These are phyloP conservation scores for Pyronema domesticum DNA, from an alignment of 495 filamentous ascomycete genomes.

Conservation along the genomic window DNA sequence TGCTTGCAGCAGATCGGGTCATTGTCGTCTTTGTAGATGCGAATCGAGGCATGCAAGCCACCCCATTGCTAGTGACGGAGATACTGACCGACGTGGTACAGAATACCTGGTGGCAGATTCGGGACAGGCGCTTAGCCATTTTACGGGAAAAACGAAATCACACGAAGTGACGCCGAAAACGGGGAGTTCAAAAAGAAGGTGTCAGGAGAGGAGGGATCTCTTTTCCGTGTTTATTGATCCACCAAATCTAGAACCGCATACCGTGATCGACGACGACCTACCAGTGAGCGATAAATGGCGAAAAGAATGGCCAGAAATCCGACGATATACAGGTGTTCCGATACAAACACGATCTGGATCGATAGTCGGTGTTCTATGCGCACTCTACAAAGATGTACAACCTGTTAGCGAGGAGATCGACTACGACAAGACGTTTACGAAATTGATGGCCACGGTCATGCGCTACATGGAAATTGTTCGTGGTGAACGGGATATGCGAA, in stretches of 20 bases:
- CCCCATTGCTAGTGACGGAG: no score
- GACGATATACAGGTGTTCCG: constrained; percentile 48
- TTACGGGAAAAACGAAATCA: neutral
- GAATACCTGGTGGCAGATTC: constrained; percentile 1
- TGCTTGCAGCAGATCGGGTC: neutral
- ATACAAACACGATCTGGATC: constrained; percentile 48
- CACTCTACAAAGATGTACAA: constrained; percentile 40
- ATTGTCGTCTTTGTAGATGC: neutral
- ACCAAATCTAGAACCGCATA: neutral
- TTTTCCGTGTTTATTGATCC: neutral
- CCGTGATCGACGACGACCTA: neutral
- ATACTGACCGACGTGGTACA: neutral
- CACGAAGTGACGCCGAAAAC: neutral
- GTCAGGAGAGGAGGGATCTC: neutral
- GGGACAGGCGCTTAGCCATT: neutral
- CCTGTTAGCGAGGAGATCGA: constrained; percentile 25
- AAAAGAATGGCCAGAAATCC: constrained; percentile 28
- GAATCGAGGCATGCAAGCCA: no score
- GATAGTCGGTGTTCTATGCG: constrained; percentile 52
- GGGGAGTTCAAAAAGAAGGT: neutral
- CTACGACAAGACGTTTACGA: constrained; percentile 29
- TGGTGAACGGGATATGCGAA: constrained; percentile 15
- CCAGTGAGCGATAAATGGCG: constrained; percentile 28
- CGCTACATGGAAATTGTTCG: constrained; percentile 15
- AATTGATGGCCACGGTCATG: constrained; percentile 18